These are phyloP conservation scores for Suillus discolor DNA, from an alignment of 768 basidiomycete species.

Conservation along the genomic window DNA sequence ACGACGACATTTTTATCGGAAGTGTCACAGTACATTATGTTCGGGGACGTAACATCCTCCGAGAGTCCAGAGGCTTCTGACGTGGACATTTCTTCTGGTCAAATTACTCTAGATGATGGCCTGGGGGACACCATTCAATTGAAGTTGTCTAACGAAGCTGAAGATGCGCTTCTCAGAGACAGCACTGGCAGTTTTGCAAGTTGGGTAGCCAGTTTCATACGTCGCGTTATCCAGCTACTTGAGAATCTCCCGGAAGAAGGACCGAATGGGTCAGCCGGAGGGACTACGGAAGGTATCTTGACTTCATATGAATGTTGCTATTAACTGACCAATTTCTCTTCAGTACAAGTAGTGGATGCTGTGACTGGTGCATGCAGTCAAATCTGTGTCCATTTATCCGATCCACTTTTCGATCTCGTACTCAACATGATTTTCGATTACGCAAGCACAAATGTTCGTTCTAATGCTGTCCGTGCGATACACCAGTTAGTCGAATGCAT, in stretches of 20 bases:
- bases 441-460: conserved; percentile 75
- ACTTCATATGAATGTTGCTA: not conserved
- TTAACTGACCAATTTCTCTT: not conserved
- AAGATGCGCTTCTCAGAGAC: conserved; percentile 70
- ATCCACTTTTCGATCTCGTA: conserved; percentile 75
- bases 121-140: conserved; percentile 4
- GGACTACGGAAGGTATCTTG: conserved; percentile 60
- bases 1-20: conserved; percentile 77
- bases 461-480: conserved; percentile 85
- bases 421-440: conserved; percentile 85
- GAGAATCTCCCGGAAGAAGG: conserved; percentile 89
- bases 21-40: conserved; percentile 73
- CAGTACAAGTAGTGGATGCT: conserved; percentile 77
- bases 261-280: conserved; percentile 59
- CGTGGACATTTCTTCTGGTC: not conserved
- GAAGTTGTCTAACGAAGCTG: conserved; percentile 58
- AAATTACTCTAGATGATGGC: conserved; percentile 1
- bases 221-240: conserved; percentile 75
- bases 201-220: conserved; percentile 83
- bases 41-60: conserved; percentile 58
- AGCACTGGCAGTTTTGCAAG: conserved; percentile 76
- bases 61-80: conserved; percentile 23
- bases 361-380: conserved; percentile 76
- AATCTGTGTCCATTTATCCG: conserved; percentile 59
- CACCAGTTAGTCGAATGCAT: conserved; percentile 87